Evolutionary conservation across 1,284 basidiomycete genomes (phyloP), one percentile per base, ranked within the genome.

Genomic region (Microstroma glucosiphilum): DNA sequence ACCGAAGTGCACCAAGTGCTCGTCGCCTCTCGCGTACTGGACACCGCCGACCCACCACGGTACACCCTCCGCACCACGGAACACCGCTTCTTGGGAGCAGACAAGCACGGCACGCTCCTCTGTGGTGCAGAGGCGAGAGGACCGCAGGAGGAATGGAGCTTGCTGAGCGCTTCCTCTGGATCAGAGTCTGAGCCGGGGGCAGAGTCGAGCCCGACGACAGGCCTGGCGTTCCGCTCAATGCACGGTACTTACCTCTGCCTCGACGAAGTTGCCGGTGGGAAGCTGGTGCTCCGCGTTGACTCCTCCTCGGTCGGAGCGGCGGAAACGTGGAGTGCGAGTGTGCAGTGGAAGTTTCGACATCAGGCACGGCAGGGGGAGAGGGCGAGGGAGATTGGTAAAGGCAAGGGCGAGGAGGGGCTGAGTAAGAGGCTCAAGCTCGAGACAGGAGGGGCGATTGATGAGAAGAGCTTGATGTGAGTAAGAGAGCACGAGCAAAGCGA

Each of bases 341-440:
- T 61, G 23, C 60, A 61, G 57, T 61, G 60, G 60, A 61, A 61
- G 60, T 61, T 37, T 23, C 54, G 60, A 15, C 55, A 61, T 25
- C 23, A 61, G 12, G 60, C 60, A 15, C 51, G 51, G 13, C 19
- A 54, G 51, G 17, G 21, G n/a, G 51, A 54, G 19, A 6, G 51
- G 17, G 51, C 51, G 17, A 17, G 51, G 6, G 51, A 54, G 51
- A 54, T 54, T 26, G 51, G 51, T 2, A 17, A 54, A 26, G 51
- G 51, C 21, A 13, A 25, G 19, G 21, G 15, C 6, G 15, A 17
- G 15, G 17, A 15, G 51, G 17, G 51, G 6, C 13, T 54, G 51
- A 26, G 51, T 19, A 54, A 25, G 51, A 54, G 25, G 51, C 13
- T 54, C 8, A 17, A 13, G 51, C 17, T 48, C 15, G 51, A 17